Evolutionary conservation across 257 asterid genomes (phyloP), one percentile per base, ranked within the genome.

Genomic region (Petunia secreta): DNA sequence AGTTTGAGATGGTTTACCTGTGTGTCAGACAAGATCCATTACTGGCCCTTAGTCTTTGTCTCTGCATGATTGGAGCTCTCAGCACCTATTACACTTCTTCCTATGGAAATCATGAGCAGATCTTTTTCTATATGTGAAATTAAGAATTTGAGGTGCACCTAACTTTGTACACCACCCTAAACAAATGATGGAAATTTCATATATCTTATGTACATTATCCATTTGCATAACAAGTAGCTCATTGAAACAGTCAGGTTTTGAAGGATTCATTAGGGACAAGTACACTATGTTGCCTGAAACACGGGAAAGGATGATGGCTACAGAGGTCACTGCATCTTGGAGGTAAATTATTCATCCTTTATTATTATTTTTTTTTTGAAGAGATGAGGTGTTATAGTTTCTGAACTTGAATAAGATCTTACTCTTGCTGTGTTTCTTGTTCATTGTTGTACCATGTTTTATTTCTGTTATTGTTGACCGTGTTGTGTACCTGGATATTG

Each of bases 221-320:
- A 54, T 15, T 13, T 46, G 63, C 34, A 10, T 8, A 13, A 81
- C 69, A 54, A 55, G 43, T 73, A 8, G 58, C 55, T 16, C 37
- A 36, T 16, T 79, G 55, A 78, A 59, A 80, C 95, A 96, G 99
- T 96, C 99, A 44, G 99, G 99, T 67, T 96, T 96, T 89, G 97
- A 96, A 91, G 95, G 96, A 80, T 96, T 96, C 83, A 79, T 96
- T 79, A 87, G 97, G 86, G 98, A 94, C 87, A 86, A 86, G 87
- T 88, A 91, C 80, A 96, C 99, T 37, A 88, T 93, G 60, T 88
- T 96, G 91, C 98, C 98, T 75, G 99, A 96, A 77, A 94, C 99
- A 81, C 85, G 85, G 66, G 98, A 96, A 88, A 90, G 99, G 88
- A 88, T 94, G 86, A 83, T 96, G 86, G 99, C 98, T 80, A 96